A percentile compares a stretch with the other conserved stretches of the same genome.
These are phyloP conservation scores for Chiua virens DNA, from an alignment of 768 basidiomycete genomes.

Conservation along the genomic window DNA sequence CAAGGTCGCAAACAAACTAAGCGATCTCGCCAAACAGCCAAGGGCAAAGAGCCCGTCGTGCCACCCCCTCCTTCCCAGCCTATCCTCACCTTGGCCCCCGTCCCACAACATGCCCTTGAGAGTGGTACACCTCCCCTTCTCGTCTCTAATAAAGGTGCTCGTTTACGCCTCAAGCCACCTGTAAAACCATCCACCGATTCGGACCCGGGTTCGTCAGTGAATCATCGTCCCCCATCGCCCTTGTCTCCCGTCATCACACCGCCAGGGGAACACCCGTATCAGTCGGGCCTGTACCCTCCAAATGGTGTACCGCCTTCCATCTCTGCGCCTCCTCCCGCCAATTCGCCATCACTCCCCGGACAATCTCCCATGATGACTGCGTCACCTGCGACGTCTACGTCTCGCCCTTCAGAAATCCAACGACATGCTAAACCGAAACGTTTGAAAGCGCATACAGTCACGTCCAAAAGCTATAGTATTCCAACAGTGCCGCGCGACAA, in stretches of 20 bases:
- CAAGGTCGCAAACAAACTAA: conserved; percentile 38
- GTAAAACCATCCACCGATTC: conserved; percentile 28
- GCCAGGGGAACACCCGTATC: conserved; percentile 33
- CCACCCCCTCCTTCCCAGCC: conserved; percentile 25
- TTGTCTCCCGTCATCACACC: conserved; percentile 37
- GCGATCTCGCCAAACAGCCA: conserved; percentile 34
- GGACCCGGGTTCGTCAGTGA: conserved; percentile 16
- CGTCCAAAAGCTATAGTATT: conserved; percentile 73
- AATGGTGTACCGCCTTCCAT: conserved; percentile 23
- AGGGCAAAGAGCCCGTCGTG: conserved; percentile 38
- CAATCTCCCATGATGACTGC: conserved; percentile 19
- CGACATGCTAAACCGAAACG: conserved; percentile 70
- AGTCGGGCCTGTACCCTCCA: conserved; percentile 20
- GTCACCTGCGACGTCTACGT: conserved; percentile 19
- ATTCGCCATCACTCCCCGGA: conserved; percentile 22
- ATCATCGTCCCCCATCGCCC: conserved; percentile 28
- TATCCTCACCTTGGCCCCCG: conserved; percentile 26
- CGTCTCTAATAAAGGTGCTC: conserved; percentile 48
- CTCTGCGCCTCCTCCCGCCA: conserved; percentile 13
- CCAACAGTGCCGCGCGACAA: conserved; percentile 79
- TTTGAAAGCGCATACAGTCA: conserved; percentile 78
- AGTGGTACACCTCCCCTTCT: conserved; percentile 31
- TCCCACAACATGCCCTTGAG: conserved; percentile 19
- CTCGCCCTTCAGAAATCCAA: conserved; percentile 30
- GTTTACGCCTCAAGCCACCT: conserved; percentile 50